Evolutionary conservation across 2,329 filamentous ascomycete species (phyloP).

Genomic region (Sporothrix brasiliensis): DNA sequence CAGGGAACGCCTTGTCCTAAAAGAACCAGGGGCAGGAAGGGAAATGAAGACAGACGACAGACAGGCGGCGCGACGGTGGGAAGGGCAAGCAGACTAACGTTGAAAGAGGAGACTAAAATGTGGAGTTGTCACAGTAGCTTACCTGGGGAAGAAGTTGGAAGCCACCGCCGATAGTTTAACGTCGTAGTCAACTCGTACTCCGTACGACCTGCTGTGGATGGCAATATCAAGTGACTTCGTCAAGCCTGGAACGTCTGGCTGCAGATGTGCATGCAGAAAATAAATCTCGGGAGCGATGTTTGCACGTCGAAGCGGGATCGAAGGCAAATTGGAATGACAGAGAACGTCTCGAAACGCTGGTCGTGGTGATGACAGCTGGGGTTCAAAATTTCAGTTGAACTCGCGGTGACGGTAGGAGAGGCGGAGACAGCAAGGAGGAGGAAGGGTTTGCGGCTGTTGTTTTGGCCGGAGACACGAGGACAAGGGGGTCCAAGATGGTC

Average conservation of each 20-base stretch:
- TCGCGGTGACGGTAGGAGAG: conserved; percentile 6
- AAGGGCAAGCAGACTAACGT: conserved; percentile 9
- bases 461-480: not conserved
- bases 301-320: not conserved
- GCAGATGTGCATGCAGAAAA: not conserved
- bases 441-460: not conserved
- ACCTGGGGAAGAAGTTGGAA: conserved; percentile 27
- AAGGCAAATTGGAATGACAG: not conserved
- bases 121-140: conserved; percentile 25
- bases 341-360: not conserved
- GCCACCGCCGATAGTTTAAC: conserved; percentile 1
- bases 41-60: conserved; percentile 21
- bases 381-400: not conserved
- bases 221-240: not conserved
- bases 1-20: conserved; percentile 1
- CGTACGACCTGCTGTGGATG: not conserved
- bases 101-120: conserved; percentile 27
- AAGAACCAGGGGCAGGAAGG: conserved; percentile 3
- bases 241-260: not conserved
- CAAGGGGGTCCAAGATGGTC: conserved; percentile 2
- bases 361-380: not conserved
- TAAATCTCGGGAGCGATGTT: not conserved
- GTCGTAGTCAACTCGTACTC: not conserved
- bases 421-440: not conserved
- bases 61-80: not conserved